Percentiles rank a stretch among this genome's conserved stretches.
Conservation (phyloP, 805 yeast species). For the Starmera dryadoides region DNA sequence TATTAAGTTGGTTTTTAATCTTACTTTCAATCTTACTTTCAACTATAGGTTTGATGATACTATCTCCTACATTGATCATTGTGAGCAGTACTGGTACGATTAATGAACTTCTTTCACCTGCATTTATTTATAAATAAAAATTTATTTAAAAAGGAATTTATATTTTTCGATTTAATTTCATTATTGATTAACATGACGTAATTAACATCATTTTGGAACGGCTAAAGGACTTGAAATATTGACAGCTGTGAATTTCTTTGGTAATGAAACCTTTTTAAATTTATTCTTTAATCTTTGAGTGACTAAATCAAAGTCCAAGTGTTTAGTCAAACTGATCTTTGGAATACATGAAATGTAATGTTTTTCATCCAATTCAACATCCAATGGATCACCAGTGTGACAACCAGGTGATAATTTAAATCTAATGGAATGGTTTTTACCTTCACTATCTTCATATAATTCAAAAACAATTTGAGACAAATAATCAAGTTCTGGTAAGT, state of each 20-base stretch:
- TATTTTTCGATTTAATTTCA: too few relatives aligned
- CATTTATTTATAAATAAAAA: background rate
- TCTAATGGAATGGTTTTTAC: conserved; percentile 83
- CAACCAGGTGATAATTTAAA: conserved; percentile 96
- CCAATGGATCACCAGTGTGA: conserved; percentile 95
- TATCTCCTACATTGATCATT: too few relatives aligned
- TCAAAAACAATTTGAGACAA: conserved; percentile 93
- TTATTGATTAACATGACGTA: too few relatives aligned
- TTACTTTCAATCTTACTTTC: too few relatives aligned
- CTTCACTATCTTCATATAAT: conserved; percentile 73
- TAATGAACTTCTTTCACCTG: too few relatives aligned
- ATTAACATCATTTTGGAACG: conserved; percentile 10
- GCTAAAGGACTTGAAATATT: conserved; percentile 65
- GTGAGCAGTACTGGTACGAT: too few relatives aligned
- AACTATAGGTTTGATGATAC: too few relatives aligned
- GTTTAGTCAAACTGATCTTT: conserved; percentile 81
- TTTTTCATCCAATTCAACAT: conserved; percentile 90
- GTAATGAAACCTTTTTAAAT: conserved; percentile 81
- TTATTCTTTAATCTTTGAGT: conserved; percentile 73
- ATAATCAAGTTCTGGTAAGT: conserved; percentile 93
- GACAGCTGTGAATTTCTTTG: conserved; percentile 86
- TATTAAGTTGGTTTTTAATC: too few relatives aligned
- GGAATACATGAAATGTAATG: conserved; percentile 97
- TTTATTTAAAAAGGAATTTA: background rate
- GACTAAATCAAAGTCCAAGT: conserved; percentile 86